Evolutionary conservation across 768 basidiomycete species (phyloP).

Genomic region (Harrya chromipes): DNA sequence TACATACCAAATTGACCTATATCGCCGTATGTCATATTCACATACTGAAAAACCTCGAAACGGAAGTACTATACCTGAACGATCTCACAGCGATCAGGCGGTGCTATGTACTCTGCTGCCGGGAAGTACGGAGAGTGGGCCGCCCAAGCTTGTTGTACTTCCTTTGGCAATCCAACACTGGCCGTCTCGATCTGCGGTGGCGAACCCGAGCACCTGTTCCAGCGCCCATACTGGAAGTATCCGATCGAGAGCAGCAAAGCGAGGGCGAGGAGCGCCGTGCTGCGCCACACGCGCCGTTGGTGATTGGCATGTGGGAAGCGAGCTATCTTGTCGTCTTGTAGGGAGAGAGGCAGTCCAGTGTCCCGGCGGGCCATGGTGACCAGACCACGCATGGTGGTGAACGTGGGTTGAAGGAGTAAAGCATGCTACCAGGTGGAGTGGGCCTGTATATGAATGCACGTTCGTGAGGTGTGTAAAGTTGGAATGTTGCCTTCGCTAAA

Average conservation of each 20-base stretch:
- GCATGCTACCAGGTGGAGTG: neutral
- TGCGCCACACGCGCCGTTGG: constrained; percentile 2
- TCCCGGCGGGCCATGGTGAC: neutral
- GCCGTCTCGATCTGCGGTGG: neutral
- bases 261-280: constrained; percentile 10
- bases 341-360: constrained; percentile 6
- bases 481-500: constrained; percentile 5
- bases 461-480: constrained; percentile 15
- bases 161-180: constrained; percentile 13
- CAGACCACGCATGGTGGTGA: neutral
- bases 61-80: constrained; percentile 44
- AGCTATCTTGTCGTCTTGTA: constrained; percentile 3
- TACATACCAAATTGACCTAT: constrained; percentile 32
- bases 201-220: constrained; percentile 2
- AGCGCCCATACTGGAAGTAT: constrained; percentile 13
- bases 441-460: constrained; percentile 21
- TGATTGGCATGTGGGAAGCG: neutral
- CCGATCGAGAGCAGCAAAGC: constrained; percentile 11
- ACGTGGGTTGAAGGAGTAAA: constrained; percentile 4
- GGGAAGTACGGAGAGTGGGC: constrained; percentile 62
- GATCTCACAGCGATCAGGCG: constrained; percentile 49
- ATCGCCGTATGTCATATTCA: neutral
- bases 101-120: constrained; percentile 40
- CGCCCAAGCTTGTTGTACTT: constrained; percentile 45
- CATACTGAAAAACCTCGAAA: neutral